phyloP scores from a whole-genome alignment of 1,284 basidiomycete species.

The Cryptococcus sp. region DNA sequence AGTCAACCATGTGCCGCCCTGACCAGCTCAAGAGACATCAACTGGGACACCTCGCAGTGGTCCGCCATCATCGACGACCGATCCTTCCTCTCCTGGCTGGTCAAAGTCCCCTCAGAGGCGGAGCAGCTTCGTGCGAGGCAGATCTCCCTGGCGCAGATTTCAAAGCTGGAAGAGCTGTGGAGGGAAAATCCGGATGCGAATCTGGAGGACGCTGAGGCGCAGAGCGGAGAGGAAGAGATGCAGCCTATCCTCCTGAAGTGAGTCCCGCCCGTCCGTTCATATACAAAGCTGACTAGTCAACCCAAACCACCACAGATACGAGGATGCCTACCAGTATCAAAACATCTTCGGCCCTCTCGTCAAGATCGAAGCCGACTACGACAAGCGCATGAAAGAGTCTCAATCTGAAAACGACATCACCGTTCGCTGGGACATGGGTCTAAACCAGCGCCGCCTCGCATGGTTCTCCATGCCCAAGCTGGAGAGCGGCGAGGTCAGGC shows the following conservation, averaged over 20 bases:
- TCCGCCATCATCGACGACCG: slow-evolving; percentile 97
- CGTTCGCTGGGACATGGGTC: slow-evolving; percentile 94
- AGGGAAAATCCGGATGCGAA: slow-evolving; percentile 92
- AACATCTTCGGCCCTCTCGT: slow-evolving; percentile 98
- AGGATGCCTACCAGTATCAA: slow-evolving; percentile 99
- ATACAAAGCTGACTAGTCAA: not conserved
- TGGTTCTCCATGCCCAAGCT: slow-evolving; percentile 96
- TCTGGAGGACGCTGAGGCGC: slow-evolving; percentile 93
- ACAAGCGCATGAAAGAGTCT: slow-evolving; percentile 94
- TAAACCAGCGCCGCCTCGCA: slow-evolving; percentile 96
- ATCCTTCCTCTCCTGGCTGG: slow-evolving; percentile 96
- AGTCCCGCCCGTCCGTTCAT: slow-evolving; percentile 8
- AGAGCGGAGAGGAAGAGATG: slow-evolving; percentile 93
- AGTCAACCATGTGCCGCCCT: slow-evolving; percentile 97
- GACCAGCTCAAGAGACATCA: slow-evolving; percentile 83
- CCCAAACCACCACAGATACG: slow-evolving; percentile 58
- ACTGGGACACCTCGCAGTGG: slow-evolving; percentile 98
- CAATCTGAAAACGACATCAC: slow-evolving; percentile 96
- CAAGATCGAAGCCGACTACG: slow-evolving; percentile 99
- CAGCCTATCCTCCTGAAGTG: slow-evolving; percentile 77
- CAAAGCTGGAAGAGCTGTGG: slow-evolving; percentile 96
- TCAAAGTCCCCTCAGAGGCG: slow-evolving; percentile 92
- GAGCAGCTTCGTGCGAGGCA: slow-evolving; percentile 93
- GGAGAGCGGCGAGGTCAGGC: slow-evolving; percentile 93
- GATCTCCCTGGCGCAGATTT: slow-evolving; percentile 95